A percentile compares a stretch with the other conserved stretches of the same genome.
These are phyloP conservation scores for Auricularia auricula-judae DNA, from an alignment of 768 basidiomycete genomes.

Conservation along the genomic window DNA sequence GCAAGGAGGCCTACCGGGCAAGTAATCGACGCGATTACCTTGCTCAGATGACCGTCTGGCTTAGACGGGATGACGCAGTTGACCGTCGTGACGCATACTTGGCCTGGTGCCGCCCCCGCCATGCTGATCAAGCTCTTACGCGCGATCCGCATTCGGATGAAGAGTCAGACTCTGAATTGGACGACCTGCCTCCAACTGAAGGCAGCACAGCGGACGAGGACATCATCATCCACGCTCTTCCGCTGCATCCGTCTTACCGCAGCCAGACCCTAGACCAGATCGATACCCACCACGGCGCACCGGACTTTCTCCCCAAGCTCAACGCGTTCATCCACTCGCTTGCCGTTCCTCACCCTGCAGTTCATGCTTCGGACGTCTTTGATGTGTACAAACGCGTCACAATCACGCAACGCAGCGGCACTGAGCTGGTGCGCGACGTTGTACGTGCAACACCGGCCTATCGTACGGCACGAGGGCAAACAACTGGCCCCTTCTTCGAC, in stretches of 20 bases:
- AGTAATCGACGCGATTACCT: slow-evolving; percentile 19
- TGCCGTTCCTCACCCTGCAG: background rate
- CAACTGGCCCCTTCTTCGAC: slow-evolving; percentile 4
- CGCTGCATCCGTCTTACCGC: too few relatives aligned
- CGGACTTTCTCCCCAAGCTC: background rate
- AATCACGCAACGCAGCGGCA: background rate
- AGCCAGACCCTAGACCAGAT: too few relatives aligned
- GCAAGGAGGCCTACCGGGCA: slow-evolving; percentile 24
- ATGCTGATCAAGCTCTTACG: background rate
- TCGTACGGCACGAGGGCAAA: background rate
- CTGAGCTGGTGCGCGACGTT: background rate
- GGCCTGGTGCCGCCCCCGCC: slow-evolving; percentile 10
- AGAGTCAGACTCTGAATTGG: background rate
- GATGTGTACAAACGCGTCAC: background rate
- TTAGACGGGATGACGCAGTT: slow-evolving; percentile 25
- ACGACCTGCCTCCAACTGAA: too few relatives aligned
- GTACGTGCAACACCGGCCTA: slow-evolving; percentile 8
- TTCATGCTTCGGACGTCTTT: background rate
- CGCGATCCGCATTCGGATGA: background rate
- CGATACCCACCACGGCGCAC: background rate
- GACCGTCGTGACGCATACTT: slow-evolving; percentile 17
- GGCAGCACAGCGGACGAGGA: too few relatives aligned
- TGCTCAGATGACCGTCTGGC: slow-evolving; percentile 30
- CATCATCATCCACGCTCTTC: too few relatives aligned
- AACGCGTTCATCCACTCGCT: background rate